Base-by-base conservation (phyloP, 352 stramenopile species). In the Globisporangium apiculatum region DNA sequence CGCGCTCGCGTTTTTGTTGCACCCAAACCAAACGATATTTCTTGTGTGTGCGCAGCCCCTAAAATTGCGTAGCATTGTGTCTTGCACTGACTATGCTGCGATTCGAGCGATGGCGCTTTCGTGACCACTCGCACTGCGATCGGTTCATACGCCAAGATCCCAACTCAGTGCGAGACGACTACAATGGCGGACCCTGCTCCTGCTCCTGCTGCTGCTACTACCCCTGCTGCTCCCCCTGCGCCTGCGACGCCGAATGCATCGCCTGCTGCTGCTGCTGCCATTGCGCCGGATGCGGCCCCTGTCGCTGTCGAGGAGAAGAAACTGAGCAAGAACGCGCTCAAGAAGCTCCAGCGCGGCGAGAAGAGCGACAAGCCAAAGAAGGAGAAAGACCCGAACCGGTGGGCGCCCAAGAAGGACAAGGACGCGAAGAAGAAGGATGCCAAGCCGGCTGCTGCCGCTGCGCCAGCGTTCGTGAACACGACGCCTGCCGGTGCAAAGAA, bases 401-500 rank as follows among this genome's bases (percentile, higher is more conserved):
- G 78, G 80, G 83, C 81, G 14, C 78, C 82, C 37, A 96, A 91
- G 73, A 86, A 83, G 60, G 83, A 95, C 71, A 92, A 91, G 66
- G 86, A 88, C 61, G 47, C 53, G 48, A 94, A 92, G 67, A 90
- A 94, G 65, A 90, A 94, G 65, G 70, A 93, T 46, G 56, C 61
- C 12, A 83, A 79, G 60, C 50, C 56, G 2, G 67, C 65, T 15
- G 59, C 63, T n/a, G 60, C 62, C 17, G 38, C 58, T 17, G 53
- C 61, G 15, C 65, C 66, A 2, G 66, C 72, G 36, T 98, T 97
- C 63, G 88, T 98, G 48, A 98, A 98, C 72, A 83, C 58, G 37
- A 99, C 95, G 35, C 90, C 91, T 51, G 97, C 97, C 65, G 96
- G 95, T 40, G 76, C 98, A 36, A 98, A 97, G 75, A 99, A 99